Evolutionary conservation across 352 stramenopile genomes (phyloP), one percentile per base, ranked within the genome.

Genomic region (Phytophthora sp.): DNA sequence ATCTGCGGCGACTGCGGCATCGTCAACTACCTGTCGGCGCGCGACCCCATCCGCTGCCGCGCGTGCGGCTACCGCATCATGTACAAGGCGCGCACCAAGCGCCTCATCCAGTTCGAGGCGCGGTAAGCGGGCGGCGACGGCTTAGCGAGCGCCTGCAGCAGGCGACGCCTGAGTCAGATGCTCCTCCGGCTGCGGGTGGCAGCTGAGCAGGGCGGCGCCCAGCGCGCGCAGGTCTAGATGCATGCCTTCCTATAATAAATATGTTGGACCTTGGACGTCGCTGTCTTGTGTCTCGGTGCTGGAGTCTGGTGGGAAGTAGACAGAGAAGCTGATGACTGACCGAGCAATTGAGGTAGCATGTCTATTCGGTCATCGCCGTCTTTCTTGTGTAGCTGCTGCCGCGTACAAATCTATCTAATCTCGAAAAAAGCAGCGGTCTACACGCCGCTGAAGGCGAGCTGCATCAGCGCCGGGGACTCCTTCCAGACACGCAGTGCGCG

Each of bases 21-120:
- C 58, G 80, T 95, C 52, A 98, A 98, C 79, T 89, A 98, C 60
- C 92, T 99, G 68, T 98, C 96, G 63, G 92, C 92, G 45, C 90
- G 92, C 56, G 96, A 99, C 81, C 92, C 94, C 21, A 97, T 99
- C 55, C 90, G 95, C 54, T 99, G 96, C 79, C 91, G 95, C 56
- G 92, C 97, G 42, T 99, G 96, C 72, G 95, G 95, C 49, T 98
- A 99, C 82, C 90, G 96, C 58, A 98, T 99, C 84, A 94, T 99
- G 73, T 99, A 99, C 89, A 99, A 99, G 83, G 95, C 90, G 18
- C 88, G 96, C 60, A 99, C 96, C 26, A 98, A 98, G 82, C 89
- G 96, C 24, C 75, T 97, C 51, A 96, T 96, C 69, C 89, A 97
- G 82, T 96, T 96, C 53, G 89, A 97, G 62, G 89, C 89, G 18